Conservation (phyloP, 108 stramenopile genomes). For the Cyclotella cryptica region DNA sequence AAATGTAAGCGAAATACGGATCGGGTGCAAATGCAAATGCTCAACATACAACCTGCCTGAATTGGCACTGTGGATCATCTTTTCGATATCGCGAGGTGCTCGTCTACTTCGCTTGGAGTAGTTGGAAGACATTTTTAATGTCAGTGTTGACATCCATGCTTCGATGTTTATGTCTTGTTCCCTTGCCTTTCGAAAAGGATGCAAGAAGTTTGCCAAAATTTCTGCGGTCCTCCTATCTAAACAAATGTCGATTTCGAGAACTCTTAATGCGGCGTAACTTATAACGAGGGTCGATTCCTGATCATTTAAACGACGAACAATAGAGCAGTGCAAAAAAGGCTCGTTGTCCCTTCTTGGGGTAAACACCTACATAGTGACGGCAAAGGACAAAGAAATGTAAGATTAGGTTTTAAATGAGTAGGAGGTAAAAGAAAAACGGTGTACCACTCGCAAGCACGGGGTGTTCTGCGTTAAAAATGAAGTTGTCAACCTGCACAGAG, state of each 20-base stretch:
- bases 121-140: conserved; percentile 56
- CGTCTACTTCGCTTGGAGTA: conserved; percentile 54
- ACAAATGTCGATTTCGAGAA: conserved; percentile 71
- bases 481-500: conserved; percentile 79
- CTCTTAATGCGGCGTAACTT: conserved; percentile 75
- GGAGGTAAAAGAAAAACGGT: neutral
- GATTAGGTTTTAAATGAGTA: neutral
- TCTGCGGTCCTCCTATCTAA: conserved; percentile 83
- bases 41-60: conserved; percentile 79
- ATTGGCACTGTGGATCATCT: conserved; percentile 66
- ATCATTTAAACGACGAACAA: conserved; percentile 67
- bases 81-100: conserved; percentile 64
- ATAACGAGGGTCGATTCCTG: conserved; percentile 69
- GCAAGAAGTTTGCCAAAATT: conserved; percentile 68
- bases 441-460: conserved; percentile 66
- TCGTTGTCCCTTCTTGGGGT: conserved; percentile 59
- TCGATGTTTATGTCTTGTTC: conserved; percentile 42
- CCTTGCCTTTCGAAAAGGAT: conserved; percentile 55
- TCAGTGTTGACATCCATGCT: conserved; percentile 51
- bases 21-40: conserved; percentile 76
- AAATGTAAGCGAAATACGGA: conserved; percentile 76
- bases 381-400: neutral
- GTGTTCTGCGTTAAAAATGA: conserved; percentile 73
- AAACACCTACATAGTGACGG: conserved; percentile 42
- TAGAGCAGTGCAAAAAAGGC: conserved; percentile 76